These are phyloP conservation scores for Halenospora varia DNA, from an alignment of 495 filamentous ascomycete species.

Conservation along the genomic window DNA sequence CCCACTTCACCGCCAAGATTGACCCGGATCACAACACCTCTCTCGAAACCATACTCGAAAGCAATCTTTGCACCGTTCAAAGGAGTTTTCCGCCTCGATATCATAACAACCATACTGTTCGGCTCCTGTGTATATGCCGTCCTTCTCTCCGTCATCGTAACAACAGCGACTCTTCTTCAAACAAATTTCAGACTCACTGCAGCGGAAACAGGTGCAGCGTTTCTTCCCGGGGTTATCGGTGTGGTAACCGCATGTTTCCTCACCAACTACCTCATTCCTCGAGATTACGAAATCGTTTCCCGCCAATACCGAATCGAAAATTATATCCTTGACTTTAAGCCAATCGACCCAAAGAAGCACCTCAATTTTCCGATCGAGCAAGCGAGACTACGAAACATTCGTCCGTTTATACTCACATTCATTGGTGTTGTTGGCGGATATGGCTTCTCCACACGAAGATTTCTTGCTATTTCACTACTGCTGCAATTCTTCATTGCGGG, in stretches of 20 bases:
- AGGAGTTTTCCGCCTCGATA: constrained; percentile 8
- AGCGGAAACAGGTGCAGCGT: constrained; percentile 59
- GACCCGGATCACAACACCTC: neutral
- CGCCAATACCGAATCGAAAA: constrained; percentile 4
- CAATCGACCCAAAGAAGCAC: constrained; percentile 6
- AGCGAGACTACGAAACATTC: constrained; percentile 31
- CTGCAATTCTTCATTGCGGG: constrained; percentile 30
- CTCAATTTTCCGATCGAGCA: constrained; percentile 31
- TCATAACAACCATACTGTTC: constrained; percentile 43
- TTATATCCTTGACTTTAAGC: neutral
- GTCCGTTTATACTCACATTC: constrained; percentile 29
- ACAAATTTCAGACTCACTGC: constrained; percentile 54
- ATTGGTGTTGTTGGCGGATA: constrained; percentile 24
- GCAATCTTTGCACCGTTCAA: constrained; percentile 4
- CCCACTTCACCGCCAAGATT: neutral
- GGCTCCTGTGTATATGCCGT: constrained; percentile 46
- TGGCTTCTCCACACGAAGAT: constrained; percentile 8
- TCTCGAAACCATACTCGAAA: neutral
- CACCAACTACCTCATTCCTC: constrained; percentile 54
- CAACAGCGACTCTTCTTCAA: constrained; percentile 46
- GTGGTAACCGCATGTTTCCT: constrained; percentile 62
- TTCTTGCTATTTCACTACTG: constrained; percentile 12
- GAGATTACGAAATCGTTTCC: constrained; percentile 44
- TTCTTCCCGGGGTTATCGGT: constrained; percentile 53
- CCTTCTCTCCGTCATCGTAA: constrained; percentile 41